These are phyloP conservation scores for Monilinia laxa DNA, from an alignment of 2,329 filamentous ascomycete genomes.

Conservation along the genomic window DNA sequence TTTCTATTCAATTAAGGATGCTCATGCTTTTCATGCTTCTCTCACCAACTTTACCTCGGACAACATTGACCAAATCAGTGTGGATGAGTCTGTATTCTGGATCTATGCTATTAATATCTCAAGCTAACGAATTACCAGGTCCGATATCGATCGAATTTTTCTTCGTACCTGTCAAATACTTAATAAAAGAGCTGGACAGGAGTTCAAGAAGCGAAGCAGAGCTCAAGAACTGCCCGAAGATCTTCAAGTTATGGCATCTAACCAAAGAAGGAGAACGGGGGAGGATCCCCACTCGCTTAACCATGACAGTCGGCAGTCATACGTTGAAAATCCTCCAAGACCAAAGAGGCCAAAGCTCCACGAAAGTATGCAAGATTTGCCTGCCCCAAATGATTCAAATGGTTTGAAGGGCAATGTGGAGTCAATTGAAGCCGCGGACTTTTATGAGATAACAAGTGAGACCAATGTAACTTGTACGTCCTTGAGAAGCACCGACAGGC, in stretches of 20 bases:
- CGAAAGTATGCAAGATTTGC: constrained; percentile 3
- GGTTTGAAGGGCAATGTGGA: not conserved
- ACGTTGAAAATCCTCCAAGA: not conserved
- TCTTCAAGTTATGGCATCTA: not conserved
- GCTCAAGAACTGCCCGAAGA: not conserved
- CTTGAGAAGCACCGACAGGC: constrained; percentile 18
- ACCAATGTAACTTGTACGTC: constrained; percentile 25
- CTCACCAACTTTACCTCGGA: too few relatives aligned
- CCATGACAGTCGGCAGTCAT: not conserved
- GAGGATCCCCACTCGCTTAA: not conserved
- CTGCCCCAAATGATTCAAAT: not conserved
- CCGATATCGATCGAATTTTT: not conserved
- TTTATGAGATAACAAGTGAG: constrained; percentile 14
- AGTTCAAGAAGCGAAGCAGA: not conserved
- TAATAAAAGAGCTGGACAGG: not conserved
- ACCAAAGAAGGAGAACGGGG: not conserved
- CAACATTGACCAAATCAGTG: too few relatives aligned
- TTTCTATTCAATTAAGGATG: not conserved
- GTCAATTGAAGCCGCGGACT: not conserved
- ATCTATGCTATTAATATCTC: not conserved
- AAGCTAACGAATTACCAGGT: not conserved
- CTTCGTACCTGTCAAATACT: not conserved
- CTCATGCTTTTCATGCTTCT: not conserved
- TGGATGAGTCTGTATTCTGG: not conserved
- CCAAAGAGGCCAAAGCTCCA: constrained; percentile 12